A percentile compares a stretch with the other conserved stretches of the same genome.
phyloP scores from a whole-genome alignment of 2,329 filamentous ascomycete species.

The Fusarium sp. region DNA sequence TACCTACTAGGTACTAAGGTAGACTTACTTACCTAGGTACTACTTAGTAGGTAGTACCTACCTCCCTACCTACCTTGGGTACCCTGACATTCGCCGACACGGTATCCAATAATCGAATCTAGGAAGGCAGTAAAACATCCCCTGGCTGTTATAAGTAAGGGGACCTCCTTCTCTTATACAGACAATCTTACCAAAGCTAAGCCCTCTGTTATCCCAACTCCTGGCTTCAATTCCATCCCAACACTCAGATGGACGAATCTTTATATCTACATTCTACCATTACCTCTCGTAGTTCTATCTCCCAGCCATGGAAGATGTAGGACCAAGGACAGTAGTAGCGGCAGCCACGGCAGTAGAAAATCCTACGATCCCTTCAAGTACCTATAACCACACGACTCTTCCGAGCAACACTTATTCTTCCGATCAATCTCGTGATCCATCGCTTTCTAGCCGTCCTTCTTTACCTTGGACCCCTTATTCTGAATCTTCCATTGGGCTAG shows the following conservation, averaged over 20 bases:
- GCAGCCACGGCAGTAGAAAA: not conserved
- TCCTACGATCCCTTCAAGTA: not conserved
- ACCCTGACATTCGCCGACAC: not conserved
- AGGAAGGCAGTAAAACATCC: not conserved
- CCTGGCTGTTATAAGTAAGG: too few relatives aligned
- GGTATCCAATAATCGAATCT: not conserved
- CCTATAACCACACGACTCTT: constrained; percentile 1
- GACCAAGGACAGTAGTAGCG: not conserved
- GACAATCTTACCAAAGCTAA: not conserved
- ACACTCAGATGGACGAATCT: not conserved
- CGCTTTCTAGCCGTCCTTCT: not conserved
- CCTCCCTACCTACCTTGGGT: too few relatives aligned
- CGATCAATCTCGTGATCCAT: not conserved
- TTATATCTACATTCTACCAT: not conserved
- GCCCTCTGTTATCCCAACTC: not conserved
- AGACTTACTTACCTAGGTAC: too few relatives aligned
- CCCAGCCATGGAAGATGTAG: not conserved
- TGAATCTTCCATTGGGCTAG: not conserved
- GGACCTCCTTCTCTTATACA: not conserved
- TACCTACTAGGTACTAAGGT: too few relatives aligned
- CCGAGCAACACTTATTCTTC: not conserved
- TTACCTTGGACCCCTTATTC: not conserved
- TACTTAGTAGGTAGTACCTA: too few relatives aligned
- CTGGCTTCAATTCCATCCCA: not conserved
- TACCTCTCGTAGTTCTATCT: not conserved